Base-by-base conservation (phyloP, 495 filamentous ascomycete species). In the Xylaria longipes region DNA sequence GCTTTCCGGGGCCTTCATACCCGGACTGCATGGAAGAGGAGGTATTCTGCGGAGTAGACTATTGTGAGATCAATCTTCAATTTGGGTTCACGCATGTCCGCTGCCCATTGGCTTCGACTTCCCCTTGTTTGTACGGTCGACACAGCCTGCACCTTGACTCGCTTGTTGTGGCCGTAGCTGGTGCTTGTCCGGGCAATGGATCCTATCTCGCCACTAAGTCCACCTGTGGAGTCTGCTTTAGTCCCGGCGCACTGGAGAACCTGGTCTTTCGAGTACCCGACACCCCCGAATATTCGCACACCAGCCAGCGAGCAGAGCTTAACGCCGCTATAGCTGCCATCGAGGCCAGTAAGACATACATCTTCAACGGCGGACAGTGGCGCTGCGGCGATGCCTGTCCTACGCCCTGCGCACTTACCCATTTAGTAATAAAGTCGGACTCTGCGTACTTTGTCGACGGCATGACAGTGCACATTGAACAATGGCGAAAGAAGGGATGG, bases 171-270 rank as follows among this genome's bases (percentile, higher is more conserved):
- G 65, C 65, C 15, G 52, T 68, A 15, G 65, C 58, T 33, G 65
- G 65, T 14, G 50, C 65, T 45, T 68, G 48, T 58, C 50, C 52
- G 35, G 65, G 65, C n/a, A 68, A 58, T 43, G 65, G 65, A 22
- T 29, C 52, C 22, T 2, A 17, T 3, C 48, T 3, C n/a, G 65
- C 50, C 27, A 33, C 17, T 37, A 57, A 58, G 39, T 57, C 65
- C 22, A 35, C 50, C 14, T 43, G 8, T 7, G 52, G 65, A 5
- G 62, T 65, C 29, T n/a, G n/a, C n/a, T 67, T 67, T 25, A 46
- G 35, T 29, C 33, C 15, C 12, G 20, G 20, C 9, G 9, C 17
- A 45, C 15, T 35, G 33, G 33, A 66, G 17, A 66, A 66, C 29
- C 29, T 66, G 17, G 45, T 45, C 45, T 50, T 66, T 35, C 64